phyloP scores from a whole-genome alignment of 768 basidiomycete genomes.

The Boletus sp. region DNA sequence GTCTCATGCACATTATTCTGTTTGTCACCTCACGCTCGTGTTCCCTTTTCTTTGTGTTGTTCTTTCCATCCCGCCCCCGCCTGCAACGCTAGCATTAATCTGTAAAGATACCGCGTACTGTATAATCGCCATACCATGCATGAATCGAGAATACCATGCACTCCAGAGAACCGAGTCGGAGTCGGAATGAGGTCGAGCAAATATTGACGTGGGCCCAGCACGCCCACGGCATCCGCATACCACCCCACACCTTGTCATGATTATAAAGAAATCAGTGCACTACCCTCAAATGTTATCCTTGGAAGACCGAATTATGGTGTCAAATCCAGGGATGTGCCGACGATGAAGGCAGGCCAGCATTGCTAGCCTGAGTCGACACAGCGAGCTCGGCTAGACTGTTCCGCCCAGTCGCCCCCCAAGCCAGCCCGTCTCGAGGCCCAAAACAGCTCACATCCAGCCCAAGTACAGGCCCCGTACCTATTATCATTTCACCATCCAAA shows the following conservation, averaged over 20 bases:
- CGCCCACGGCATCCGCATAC: neutral
- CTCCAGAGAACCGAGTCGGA: neutral
- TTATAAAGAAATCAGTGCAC: neutral
- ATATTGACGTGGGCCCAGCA: too few species aligned
- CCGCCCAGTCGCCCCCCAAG: neutral
- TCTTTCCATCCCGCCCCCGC: neutral
- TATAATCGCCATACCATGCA: slow-evolving; percentile 15
- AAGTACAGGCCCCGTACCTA: neutral
- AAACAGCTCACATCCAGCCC: neutral
- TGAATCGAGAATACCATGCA: slow-evolving; percentile 5
- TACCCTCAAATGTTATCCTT: neutral
- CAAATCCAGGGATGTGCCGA: neutral
- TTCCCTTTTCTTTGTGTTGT: slow-evolving; percentile 3
- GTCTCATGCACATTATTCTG: neutral
- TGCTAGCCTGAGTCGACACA: neutral
- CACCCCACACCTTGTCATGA: neutral
- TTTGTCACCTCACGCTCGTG: neutral
- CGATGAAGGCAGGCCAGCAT: neutral
- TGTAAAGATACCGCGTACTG: slow-evolving; percentile 21
- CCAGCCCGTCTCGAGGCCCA: too few species aligned
- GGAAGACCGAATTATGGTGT: neutral
- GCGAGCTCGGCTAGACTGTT: neutral
- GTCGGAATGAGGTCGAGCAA: neutral
- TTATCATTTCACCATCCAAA: neutral
- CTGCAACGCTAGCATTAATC: slow-evolving; percentile 8